Conservation (phyloP, 495 filamentous ascomycete species). For the Annulohypoxylon moriforme region DNA sequence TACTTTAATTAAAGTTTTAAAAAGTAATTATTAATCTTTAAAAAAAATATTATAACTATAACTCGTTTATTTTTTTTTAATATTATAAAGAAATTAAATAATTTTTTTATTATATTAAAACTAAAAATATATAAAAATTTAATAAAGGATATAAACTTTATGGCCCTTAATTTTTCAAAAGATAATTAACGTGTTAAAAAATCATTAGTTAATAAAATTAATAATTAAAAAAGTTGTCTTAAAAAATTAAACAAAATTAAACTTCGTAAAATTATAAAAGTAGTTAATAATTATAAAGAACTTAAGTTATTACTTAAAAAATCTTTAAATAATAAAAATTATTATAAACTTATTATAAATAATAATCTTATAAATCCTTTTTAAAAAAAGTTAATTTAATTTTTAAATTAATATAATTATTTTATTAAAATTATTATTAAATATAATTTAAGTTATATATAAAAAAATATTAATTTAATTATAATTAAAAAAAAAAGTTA, state of each 20-base stretch:
- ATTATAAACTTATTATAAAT: not conserved
- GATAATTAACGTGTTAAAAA: not conserved
- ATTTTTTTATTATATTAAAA: not conserved
- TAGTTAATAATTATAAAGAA: not conserved
- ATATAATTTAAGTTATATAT: not conserved
- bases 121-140: not conserved
- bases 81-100: not conserved
- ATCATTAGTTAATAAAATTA: not conserved
- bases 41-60: not conserved
- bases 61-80: not conserved
- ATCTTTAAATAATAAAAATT: not conserved
- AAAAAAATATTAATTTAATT: not conserved
- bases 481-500: not conserved
- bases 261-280: not conserved
- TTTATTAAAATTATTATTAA: not conserved
- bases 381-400: not conserved
- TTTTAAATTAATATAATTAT: not conserved
- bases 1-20: not conserved
- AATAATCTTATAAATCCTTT: not conserved
- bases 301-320: not conserved
- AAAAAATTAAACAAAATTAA: not conserved
- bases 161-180: not conserved
- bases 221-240: not conserved
- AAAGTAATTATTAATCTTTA: not conserved
- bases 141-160: not conserved